These are phyloP conservation scores for Bryopsis sp. DNA, from an alignment of 139 green algal genomes.

Conservation along the genomic window DNA sequence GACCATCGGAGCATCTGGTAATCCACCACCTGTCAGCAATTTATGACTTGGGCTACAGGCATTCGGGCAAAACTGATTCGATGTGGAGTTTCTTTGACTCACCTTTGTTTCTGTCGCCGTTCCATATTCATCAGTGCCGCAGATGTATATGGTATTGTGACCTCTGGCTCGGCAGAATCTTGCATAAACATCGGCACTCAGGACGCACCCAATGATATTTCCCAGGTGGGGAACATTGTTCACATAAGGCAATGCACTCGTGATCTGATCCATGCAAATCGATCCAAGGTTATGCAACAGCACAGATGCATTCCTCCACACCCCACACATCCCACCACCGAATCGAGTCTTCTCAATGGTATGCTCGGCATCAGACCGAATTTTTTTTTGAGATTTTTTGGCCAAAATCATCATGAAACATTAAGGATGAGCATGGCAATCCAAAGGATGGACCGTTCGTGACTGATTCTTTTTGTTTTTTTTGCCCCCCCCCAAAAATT, in stretches of 20 bases:
- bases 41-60: too few relatives aligned
- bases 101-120: slow-evolving; percentile 97
- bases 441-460: too few relatives aligned
- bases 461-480: too few relatives aligned
- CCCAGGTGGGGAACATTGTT: slow-evolving; percentile 98
- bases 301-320: neutral
- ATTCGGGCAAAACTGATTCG: too few relatives aligned
- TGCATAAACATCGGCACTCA: slow-evolving; percentile 88
- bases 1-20: too few relatives aligned
- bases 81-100: neutral
- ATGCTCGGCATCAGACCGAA: too few relatives aligned
- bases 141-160: slow-evolving; percentile 91
- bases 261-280: slow-evolving; percentile 52
- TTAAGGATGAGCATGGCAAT: too few relatives aligned
- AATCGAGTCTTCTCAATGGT: neutral
- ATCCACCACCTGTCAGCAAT: too few relatives aligned
- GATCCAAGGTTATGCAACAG: neutral
- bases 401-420: too few relatives aligned
- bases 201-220: slow-evolving; percentile 98
- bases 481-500: too few relatives aligned
- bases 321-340: neutral
- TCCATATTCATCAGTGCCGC: slow-evolving; percentile 97
- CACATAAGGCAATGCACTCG: slow-evolving; percentile 93
- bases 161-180: slow-evolving; percentile 76
- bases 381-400: too few relatives aligned